These are phyloP conservation scores for Xylaria grammica DNA, from an alignment of 495 filamentous ascomycete species.

Conservation along the genomic window DNA sequence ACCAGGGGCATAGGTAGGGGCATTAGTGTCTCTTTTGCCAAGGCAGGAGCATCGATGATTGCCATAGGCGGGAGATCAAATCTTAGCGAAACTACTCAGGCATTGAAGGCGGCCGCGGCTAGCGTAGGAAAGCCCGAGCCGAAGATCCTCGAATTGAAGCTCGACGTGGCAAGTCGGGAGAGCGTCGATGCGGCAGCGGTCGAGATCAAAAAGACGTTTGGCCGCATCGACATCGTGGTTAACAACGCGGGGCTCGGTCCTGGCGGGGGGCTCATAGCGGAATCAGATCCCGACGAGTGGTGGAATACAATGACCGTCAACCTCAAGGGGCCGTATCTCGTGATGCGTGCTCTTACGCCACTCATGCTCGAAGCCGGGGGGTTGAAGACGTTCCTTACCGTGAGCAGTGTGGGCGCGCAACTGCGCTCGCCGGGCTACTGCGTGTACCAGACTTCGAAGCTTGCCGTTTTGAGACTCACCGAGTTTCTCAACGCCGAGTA, in stretches of 20 bases:
- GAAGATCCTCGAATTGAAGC: slow-evolving; percentile 41
- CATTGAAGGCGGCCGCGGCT: slow-evolving; percentile 45
- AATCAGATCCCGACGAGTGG: slow-evolving; percentile 52
- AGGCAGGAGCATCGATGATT: slow-evolving; percentile 52
- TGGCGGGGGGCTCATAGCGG: slow-evolving; percentile 35
- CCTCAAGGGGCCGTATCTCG: slow-evolving; percentile 51
- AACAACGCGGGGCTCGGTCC: slow-evolving; percentile 58
- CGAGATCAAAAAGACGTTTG: slow-evolving; percentile 37
- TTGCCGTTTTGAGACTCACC: slow-evolving; percentile 54
- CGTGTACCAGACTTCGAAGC: slow-evolving; percentile 53
- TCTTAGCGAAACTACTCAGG: slow-evolving; percentile 34
- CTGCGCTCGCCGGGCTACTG: slow-evolving; percentile 33
- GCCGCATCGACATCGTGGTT: slow-evolving; percentile 57
- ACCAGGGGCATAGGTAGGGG: slow-evolving; percentile 54
- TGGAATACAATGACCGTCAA: slow-evolving; percentile 54
- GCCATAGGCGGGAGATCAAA: slow-evolving; percentile 53
- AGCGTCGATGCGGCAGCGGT: slow-evolving; percentile 43
- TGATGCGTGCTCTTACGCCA: slow-evolving; percentile 48
- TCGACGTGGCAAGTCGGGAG: slow-evolving; percentile 50
- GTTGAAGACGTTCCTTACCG: slow-evolving; percentile 54
- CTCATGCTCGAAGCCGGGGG: slow-evolving; percentile 32
- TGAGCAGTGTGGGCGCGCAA: slow-evolving; percentile 52
- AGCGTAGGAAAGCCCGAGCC: slow-evolving; percentile 37
- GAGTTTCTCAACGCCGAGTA: slow-evolving; percentile 55
- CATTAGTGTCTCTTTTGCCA: slow-evolving; percentile 40